Evolutionary conservation across 768 basidiomycete species (phyloP).

Genomic region (Calvatia gigantea): DNA sequence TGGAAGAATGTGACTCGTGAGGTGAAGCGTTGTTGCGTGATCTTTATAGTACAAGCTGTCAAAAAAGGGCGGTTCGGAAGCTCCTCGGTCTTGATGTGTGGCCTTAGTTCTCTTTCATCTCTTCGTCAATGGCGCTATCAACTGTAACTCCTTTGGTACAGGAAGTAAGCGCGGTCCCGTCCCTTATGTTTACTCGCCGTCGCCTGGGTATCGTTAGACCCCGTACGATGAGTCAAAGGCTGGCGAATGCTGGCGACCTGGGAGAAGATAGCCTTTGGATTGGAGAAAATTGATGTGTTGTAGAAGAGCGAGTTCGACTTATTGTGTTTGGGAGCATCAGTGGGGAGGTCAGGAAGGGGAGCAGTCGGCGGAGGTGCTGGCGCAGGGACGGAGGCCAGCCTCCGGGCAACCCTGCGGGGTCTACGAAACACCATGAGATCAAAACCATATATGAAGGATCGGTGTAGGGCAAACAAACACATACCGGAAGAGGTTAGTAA

Average conservation of each 20-base stretch:
- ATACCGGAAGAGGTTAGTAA: conserved; percentile 13
- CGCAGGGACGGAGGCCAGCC: conserved; percentile 27
- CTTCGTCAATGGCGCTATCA: conserved; percentile 33
- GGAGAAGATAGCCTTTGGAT: conserved; percentile 6
- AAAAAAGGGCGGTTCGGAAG: neutral
- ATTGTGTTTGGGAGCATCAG: conserved; percentile 14
- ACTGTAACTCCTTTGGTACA: conserved; percentile 25
- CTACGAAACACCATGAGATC: conserved; percentile 21
- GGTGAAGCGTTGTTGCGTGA: too few relatives aligned
- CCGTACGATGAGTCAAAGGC: neutral
- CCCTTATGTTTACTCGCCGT: conserved; percentile 16
- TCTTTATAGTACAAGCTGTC: neutral
- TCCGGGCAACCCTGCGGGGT: conserved; percentile 36
- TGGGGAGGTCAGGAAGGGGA: conserved; percentile 35
- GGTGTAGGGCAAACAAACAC: conserved; percentile 19
- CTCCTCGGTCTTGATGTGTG: neutral
- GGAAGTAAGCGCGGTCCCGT: conserved; percentile 29
- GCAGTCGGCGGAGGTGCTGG: conserved; percentile 36
- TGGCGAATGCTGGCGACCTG: conserved; percentile 7
- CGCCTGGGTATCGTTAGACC: neutral
- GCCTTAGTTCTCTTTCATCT: conserved; percentile 37
- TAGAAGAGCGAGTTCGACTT: conserved; percentile 10
- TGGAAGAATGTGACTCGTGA: neutral
- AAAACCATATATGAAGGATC: too few relatives aligned
- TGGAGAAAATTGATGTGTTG: conserved; percentile 1